Conservation (phyloP, 148 eudicot species). For the Silene latifolia region DNA sequence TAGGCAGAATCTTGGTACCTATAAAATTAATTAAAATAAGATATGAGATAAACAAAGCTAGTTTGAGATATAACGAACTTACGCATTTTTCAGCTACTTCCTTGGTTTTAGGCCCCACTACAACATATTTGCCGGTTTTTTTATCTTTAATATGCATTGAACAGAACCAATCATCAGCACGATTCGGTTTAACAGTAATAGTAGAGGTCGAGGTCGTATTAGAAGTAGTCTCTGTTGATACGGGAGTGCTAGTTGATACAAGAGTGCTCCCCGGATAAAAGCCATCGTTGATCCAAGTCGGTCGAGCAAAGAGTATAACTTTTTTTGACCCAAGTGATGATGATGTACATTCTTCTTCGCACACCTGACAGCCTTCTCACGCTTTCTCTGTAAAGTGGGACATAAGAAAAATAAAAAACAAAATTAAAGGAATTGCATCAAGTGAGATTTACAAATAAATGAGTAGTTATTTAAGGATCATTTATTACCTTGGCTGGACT, state of each 20-base stretch:
- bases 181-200: not conserved
- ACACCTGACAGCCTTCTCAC: not conserved
- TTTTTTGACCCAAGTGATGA: conserved; percentile 4
- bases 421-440: too few relatives aligned
- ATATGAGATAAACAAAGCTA: too few relatives aligned
- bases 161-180: too few relatives aligned
- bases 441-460: too few relatives aligned
- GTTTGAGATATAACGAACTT: not conserved
- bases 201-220: not conserved
- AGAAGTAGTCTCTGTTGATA: too few relatives aligned
- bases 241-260: not conserved
- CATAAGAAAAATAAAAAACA: too few relatives aligned
- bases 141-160: not conserved
- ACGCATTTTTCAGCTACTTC: not conserved
- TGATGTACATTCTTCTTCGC: conserved; percentile 10
- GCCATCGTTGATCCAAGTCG: not conserved
- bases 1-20: too few relatives aligned
- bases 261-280: not conserved
- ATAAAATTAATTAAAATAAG: too few relatives aligned
- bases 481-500: too few relatives aligned
- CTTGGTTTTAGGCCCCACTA: not conserved
- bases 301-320: not conserved
- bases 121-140: not conserved
- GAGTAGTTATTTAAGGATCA: too few relatives aligned
- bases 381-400: not conserved